Conservation (phyloP, 2,329 filamentous ascomycete genomes). For the Colletotrichum camelliae region DNA sequence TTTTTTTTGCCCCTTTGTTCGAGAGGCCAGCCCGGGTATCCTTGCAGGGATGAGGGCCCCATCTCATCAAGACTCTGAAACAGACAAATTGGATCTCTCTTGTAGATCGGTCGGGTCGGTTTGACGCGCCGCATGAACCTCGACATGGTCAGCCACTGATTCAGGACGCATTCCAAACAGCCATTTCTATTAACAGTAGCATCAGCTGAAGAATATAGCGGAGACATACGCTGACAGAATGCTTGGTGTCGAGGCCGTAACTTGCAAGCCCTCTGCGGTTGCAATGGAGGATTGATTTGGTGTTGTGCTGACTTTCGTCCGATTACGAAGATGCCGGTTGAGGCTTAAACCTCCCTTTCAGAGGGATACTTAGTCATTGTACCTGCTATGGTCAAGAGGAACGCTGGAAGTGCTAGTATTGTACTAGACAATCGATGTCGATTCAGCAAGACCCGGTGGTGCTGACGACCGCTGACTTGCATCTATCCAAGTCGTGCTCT, state of each 20-base stretch:
- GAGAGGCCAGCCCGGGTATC: neutral
- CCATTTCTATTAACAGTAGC: conserved; percentile 18
- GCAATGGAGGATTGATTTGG: neutral
- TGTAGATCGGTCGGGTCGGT: conserved; percentile 20
- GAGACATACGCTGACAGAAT: neutral
- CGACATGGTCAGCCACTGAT: conserved; percentile 1
- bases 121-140: conserved; percentile 17
- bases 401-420: too few relatives aligned
- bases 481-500: too few relatives aligned
- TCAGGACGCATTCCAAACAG: conserved; percentile 11
- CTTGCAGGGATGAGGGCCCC: conserved; percentile 4
- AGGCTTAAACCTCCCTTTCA: too few relatives aligned
- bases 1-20: neutral
- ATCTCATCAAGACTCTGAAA: conserved; percentile 21
- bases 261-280: neutral
- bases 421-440: too few relatives aligned
- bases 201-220: neutral
- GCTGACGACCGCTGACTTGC: too few relatives aligned
- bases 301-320: too few relatives aligned
- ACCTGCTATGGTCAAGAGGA: too few relatives aligned
- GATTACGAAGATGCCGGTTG: too few relatives aligned
- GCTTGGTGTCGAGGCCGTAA: neutral
- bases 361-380: too few relatives aligned
- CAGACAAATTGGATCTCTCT: conserved; percentile 17
- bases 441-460: too few relatives aligned